Base-by-base conservation (phyloP, 2,329 filamentous ascomycete genomes). In the Colletotrichum australisinense region DNA sequence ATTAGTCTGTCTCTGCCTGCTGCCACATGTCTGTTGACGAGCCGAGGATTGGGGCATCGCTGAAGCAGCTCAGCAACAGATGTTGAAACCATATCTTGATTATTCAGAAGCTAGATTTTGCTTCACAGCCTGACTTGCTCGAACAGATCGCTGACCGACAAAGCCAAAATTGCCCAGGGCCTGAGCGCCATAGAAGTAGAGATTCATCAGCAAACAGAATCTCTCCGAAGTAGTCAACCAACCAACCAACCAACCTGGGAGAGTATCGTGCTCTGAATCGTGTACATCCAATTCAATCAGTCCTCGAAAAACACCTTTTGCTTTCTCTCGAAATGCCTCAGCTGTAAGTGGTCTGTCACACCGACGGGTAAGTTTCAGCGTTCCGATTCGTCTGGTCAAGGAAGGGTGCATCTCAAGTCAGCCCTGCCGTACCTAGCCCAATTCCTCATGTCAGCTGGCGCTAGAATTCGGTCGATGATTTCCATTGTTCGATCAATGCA, bases 331-430 rank as follows among this genome's bases (percentile, higher is more conserved):
- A 49, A 52, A 28, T 42, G 49, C 49, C 19, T 66, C 32, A 11
- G 22, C 38, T 19, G 38, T 42, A 42, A 42, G 14, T 42, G 14
- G 38, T 42, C 38, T 42, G 56, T 70, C 67, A 73, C 67, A 57
- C 60, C 32, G 46, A 49, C 60, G 67, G 56, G 32, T 60, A 28
- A 6, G 42, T 49, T 35, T n/a, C 14, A 24, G 9, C 58, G 35
- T 63, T 64, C 70, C 67, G 70, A 70, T 66, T 73, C 70, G 70
- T 62, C 28, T 26, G 49, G 35, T 70, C 60, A 70, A 30, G 26
- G 38, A 42, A 46, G 16, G 59, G 30, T 19, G 63, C 69, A 28
- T 49, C 53, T 22, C 30, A 24, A 28, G 16, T 19, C 52, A 68
- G 57, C 65, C 60, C 22, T 69, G 65, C 65, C 38, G 60, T 26